phyloP scores from a whole-genome alignment of 2,329 filamentous ascomycete genomes.

The Nemania sp. region DNA sequence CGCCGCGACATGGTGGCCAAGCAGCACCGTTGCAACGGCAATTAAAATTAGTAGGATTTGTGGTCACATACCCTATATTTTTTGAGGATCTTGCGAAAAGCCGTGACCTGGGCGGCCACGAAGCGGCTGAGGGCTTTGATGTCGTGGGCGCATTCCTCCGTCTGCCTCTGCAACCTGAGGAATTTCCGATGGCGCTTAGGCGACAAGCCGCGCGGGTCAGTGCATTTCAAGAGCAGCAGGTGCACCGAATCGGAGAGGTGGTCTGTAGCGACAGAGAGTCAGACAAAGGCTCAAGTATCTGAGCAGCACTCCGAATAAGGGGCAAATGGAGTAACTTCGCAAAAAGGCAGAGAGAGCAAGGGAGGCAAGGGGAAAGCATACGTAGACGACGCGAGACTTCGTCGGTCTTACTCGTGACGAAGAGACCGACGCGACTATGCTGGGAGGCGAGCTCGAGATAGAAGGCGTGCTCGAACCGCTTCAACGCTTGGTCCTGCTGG shows the following conservation, averaged over 20 bases:
- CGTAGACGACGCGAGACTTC: constrained; percentile 73
- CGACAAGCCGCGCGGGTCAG: constrained; percentile 42
- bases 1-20: neutral
- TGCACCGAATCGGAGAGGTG: constrained; percentile 54
- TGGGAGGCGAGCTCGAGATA: constrained; percentile 72
- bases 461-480: constrained; percentile 71
- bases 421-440: constrained; percentile 76
- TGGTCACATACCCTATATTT: constrained; percentile 69
- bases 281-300: constrained; percentile 1
- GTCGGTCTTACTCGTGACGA: constrained; percentile 77
- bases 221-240: constrained; percentile 50
- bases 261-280: constrained; percentile 40
- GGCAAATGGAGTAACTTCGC: too few species aligned
- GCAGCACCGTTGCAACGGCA: neutral
- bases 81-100: constrained; percentile 81
- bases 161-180: constrained; percentile 56
- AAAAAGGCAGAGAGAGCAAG: neutral
- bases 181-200: constrained; percentile 56
- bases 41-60: neutral
- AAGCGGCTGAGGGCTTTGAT: constrained; percentile 68
- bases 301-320: neutral
- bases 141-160: constrained; percentile 68
- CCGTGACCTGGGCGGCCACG: constrained; percentile 71
- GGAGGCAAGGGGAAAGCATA: constrained; percentile 43
- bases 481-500: constrained; percentile 60